Evolutionary conservation across 2,329 filamentous ascomycete genomes (phyloP).

Genomic region (Tolypocladium capitatum): DNA sequence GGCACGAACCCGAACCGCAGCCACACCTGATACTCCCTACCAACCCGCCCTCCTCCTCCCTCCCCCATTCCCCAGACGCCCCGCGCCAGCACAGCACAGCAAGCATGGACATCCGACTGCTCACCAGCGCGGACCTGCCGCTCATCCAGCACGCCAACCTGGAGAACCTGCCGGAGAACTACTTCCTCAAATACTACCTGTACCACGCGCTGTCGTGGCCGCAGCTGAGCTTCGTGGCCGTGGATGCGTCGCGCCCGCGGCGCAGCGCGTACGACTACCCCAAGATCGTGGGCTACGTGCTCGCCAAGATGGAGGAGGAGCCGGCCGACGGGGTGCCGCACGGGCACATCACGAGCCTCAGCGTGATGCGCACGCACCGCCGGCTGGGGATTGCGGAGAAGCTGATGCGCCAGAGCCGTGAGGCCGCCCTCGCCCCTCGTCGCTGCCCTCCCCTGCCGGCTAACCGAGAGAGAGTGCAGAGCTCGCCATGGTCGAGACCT

Average conservation of each 20-base stretch:
- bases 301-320: conserved; percentile 99
- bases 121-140: conserved; percentile 71
- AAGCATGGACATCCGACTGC: conserved; percentile 77
- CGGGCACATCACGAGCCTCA: conserved; percentile 90
- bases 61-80: neutral
- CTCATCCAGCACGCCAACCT: conserved; percentile 97
- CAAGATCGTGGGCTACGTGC: conserved; percentile 97
- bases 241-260: conserved; percentile 72
- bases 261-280: conserved; percentile 77
- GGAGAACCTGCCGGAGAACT: conserved; percentile 97
- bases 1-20: neutral
- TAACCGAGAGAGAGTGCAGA: conserved; percentile 43
- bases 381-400: conserved; percentile 89
- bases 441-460: neutral
- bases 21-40: neutral
- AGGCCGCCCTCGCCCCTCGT: conserved; percentile 22
- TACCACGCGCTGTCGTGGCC: conserved; percentile 98
- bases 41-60: neutral
- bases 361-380: conserved; percentile 92
- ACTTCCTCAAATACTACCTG: conserved; percentile 99
- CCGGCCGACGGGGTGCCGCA: conserved; percentile 81
- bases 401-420: conserved; percentile 92
- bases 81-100: neutral
- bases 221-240: conserved; percentile 89
- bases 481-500: conserved; percentile 93